Evolutionary conservation across 2,329 filamentous ascomycete genomes (phyloP), one percentile per base, ranked within the genome.

Genomic region (Colletotrichum musicola): DNA sequence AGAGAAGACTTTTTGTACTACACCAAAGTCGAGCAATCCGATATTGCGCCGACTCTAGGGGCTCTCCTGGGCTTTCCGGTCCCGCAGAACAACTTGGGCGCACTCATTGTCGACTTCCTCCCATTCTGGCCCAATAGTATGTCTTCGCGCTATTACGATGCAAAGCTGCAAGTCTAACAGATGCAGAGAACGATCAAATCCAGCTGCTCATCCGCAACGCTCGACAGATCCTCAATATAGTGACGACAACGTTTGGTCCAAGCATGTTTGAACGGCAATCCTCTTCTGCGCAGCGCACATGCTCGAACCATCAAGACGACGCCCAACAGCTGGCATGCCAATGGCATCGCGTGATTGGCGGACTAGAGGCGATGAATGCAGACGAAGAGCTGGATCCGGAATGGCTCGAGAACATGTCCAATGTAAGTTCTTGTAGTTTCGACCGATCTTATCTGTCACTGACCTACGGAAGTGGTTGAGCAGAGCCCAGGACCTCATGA

Each of bases 1-100:
- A 83, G 83, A 44, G 85, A 89, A 18, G 90, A 96, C 70, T 97
- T 97, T 72, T 88, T 92, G 68, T 98, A 93, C 77, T 98, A 98
- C 77, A 85, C 84, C 38, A 89, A 84, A 62, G 89, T 98, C n/a
- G 93, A 98, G 76, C 96, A 99, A 81, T 97, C 94, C 1, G 97
- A 99, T 79, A 87, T 99, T 68, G 94, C 93, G 0, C 95, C 96
- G 1, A 98, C 95, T 0, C 83, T 99, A 22, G 94, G 93, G 12
- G 94, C 91, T 1, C 82, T 99, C 35, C 85, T 99, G 51, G 95
- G 95, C 0, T 92, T 99, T 72, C 95, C 96, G 0, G 86, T 97
- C 1, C 93, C 96, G 0, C 89, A 90, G 78, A 99, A 99, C 76
- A 98, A 94, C 71, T 82, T 99, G 0, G 96, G 96, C 1, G 90